Evolutionary conservation across 2,329 filamentous ascomycete genomes (phyloP).

Genomic region (Trichoderma simmonsii): DNA sequence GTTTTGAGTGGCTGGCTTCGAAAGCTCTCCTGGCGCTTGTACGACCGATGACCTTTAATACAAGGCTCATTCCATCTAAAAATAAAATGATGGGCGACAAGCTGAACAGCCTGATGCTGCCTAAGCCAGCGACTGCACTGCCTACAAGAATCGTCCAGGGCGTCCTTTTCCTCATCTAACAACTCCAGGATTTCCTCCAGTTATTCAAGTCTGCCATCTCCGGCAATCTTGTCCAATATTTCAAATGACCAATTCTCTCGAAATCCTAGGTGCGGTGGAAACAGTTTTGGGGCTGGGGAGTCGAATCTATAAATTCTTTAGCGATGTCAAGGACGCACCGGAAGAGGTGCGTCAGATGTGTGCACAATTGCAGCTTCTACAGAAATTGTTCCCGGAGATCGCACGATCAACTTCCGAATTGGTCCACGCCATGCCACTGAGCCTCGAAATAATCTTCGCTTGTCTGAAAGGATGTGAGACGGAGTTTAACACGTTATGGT

Average conservation of each 20-base stretch:
- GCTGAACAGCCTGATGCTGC: background rate
- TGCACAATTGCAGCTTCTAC: background rate
- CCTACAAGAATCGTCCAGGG: background rate
- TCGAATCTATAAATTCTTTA: background rate
- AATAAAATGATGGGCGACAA: background rate
- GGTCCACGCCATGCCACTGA: background rate
- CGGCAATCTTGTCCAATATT: background rate
- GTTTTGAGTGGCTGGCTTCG: background rate
- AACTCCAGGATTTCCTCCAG: background rate
- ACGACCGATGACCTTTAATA: background rate
- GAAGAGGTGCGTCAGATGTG: background rate
- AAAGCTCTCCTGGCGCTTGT: background rate
- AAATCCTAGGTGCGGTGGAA: background rate
- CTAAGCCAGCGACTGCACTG: background rate
- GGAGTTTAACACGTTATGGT: background rate
- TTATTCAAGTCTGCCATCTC: background rate
- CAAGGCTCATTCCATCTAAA: background rate
- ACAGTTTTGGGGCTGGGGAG: background rate
- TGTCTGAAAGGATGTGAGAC: background rate
- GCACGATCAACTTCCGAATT: background rate
- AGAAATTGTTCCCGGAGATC: background rate
- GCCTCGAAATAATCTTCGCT: background rate
- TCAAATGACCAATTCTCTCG: background rate
- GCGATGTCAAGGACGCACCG: background rate
- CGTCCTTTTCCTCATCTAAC: background rate